phyloP scores from a whole-genome alignment of 1,284 basidiomycete species.

The Fomitiporia mediterranea region DNA sequence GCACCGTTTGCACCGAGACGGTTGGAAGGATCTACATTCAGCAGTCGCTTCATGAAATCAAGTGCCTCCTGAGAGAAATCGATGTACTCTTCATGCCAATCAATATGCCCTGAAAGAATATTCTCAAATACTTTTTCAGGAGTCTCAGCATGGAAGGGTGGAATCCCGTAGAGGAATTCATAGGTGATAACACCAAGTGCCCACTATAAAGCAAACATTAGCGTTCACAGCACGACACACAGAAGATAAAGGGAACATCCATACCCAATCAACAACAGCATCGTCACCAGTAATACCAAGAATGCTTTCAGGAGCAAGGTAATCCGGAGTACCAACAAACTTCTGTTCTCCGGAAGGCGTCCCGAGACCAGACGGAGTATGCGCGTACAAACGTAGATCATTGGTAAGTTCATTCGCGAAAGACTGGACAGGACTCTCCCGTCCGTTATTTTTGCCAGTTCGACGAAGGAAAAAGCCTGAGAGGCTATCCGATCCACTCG shows the following conservation, averaged over 20 bases:
- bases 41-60: slow-evolving; percentile 87
- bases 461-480: slow-evolving; percentile 55
- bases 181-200: slow-evolving; percentile 97
- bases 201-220: slow-evolving; percentile 55
- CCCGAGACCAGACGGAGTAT: slow-evolving; percentile 40
- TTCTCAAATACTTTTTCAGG: slow-evolving; percentile 99
- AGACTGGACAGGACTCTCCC: slow-evolving; percentile 73
- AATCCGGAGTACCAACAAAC: slow-evolving; percentile 96
- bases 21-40: slow-evolving; percentile 77
- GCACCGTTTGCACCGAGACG: slow-evolving; percentile 88
- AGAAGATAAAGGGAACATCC: slow-evolving; percentile 30
- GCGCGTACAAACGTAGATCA: slow-evolving; percentile 67
- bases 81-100: slow-evolving; percentile 93
- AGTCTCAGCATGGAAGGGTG: slow-evolving; percentile 96
- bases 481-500: slow-evolving; percentile 79
- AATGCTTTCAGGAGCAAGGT: slow-evolving; percentile 94
- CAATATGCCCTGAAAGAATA: slow-evolving; percentile 91
- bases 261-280: slow-evolving; percentile 93
- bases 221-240: background rate
- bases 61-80: slow-evolving; percentile 85
- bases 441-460: slow-evolving; percentile 37
- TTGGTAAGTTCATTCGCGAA: slow-evolving; percentile 79
- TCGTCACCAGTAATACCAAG: slow-evolving; percentile 95
- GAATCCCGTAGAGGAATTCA: slow-evolving; percentile 96
- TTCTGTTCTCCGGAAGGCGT: slow-evolving; percentile 83